A percentile compares a stretch with the other conserved stretches of the same genome.
Conservation (phyloP, 192 early-diverging fungal species). For the Coemansia sp. region DNA sequence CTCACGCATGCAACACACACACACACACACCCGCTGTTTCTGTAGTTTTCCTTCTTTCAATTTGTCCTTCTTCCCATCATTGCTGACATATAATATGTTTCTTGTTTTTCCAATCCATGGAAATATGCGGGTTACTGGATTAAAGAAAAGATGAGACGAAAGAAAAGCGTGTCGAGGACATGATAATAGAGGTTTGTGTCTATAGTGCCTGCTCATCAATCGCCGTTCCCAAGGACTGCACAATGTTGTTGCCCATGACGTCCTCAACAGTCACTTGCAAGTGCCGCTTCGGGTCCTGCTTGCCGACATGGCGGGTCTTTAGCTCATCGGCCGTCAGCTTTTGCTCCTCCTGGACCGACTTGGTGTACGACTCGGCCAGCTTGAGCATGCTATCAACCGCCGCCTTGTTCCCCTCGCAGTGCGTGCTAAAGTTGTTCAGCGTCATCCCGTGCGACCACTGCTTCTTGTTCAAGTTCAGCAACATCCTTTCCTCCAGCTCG, state of each 20-base stretch:
- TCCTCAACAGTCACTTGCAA: slow-evolving; percentile 89
- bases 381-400: slow-evolving; percentile 86
- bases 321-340: slow-evolving; percentile 92
- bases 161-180: neutral
- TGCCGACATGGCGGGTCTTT: slow-evolving; percentile 98
- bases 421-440: slow-evolving; percentile 77
- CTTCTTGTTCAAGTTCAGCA: slow-evolving; percentile 98
- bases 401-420: slow-evolving; percentile 79
- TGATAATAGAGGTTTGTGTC: neutral
- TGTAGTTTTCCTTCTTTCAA: slow-evolving; percentile 9
- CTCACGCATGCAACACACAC: too few species aligned
- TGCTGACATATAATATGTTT: slow-evolving; percentile 11
- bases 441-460: slow-evolving; percentile 97
- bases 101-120: neutral
- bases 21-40: neutral
- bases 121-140: too few species aligned
- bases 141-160: neutral
- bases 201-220: slow-evolving; percentile 75
- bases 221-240: slow-evolving; percentile 91
- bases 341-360: slow-evolving; percentile 96
- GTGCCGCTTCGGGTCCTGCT: slow-evolving; percentile 99
- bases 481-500: slow-evolving; percentile 98
- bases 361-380: slow-evolving; percentile 93
- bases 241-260: slow-evolving; percentile 95
- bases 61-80: slow-evolving; percentile 5